Conservation (phyloP, 2,329 filamentous ascomycete species). For the Aureobasidium sp. region DNA sequence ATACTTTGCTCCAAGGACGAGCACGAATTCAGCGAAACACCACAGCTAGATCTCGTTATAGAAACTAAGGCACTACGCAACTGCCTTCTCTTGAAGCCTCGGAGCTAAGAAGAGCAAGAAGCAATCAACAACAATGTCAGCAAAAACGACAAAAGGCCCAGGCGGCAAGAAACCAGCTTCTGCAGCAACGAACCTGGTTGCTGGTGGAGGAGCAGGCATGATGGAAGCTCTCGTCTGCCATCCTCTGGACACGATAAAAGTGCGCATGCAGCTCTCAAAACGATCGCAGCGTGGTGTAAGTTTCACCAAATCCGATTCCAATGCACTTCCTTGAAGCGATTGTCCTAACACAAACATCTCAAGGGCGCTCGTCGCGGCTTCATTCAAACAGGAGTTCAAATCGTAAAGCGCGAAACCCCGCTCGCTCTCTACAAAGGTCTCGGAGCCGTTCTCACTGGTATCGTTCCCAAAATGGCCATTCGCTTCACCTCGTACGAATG, state of each 20-base stretch:
- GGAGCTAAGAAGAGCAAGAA: background rate
- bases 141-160: conserved; percentile 50
- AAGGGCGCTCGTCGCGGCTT: conserved; percentile 76
- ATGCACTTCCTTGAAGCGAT: background rate
- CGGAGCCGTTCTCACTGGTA: conserved; percentile 92
- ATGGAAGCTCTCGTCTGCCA: conserved; percentile 98
- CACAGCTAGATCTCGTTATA: background rate
- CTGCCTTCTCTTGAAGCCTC: background rate
- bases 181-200: conserved; percentile 84
- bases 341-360: background rate
- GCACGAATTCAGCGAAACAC: background rate
- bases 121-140: conserved; percentile 44
- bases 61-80: background rate
- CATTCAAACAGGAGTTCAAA: conserved; percentile 74
- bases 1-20: background rate
- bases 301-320: conserved; percentile 17
- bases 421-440: conserved; percentile 95
- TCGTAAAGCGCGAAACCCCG: conserved; percentile 82
- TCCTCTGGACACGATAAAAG: conserved; percentile 92
- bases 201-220: conserved; percentile 95
- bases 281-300: conserved; percentile 72
- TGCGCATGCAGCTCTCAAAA: conserved; percentile 95
- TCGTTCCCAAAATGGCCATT: conserved; percentile 98
- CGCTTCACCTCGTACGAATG: conserved; percentile 95
- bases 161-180: conserved; percentile 71